Evolutionary conservation across 1,284 basidiomycete genomes (phyloP).

Genomic region (Boletus mariae): DNA sequence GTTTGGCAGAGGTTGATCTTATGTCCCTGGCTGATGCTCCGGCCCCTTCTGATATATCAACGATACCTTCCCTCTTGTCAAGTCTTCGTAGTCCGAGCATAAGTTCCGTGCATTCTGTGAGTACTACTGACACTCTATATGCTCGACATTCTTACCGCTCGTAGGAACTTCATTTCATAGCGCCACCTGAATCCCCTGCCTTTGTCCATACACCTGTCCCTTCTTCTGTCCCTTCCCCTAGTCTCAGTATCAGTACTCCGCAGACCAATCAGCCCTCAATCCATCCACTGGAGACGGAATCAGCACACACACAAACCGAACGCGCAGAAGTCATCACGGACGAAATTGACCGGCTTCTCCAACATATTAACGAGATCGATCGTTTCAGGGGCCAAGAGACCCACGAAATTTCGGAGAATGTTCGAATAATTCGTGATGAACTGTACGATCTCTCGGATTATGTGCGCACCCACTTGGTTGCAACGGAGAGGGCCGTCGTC

Average conservation of each 20-base stretch:
- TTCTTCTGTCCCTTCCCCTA: conserved; percentile 41
- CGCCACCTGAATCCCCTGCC: conserved; percentile 36
- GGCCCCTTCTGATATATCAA: conserved; percentile 35
- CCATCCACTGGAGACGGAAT: conserved; percentile 51
- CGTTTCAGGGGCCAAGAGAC: conserved; percentile 56
- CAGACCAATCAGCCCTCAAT: conserved; percentile 57
- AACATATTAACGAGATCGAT: conserved; percentile 62
- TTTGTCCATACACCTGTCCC: conserved; percentile 26
- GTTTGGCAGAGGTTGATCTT: conserved; percentile 32
- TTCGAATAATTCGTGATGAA: conserved; percentile 60
- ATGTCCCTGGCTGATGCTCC: conserved; percentile 28
- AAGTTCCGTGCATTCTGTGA: conserved; percentile 32
- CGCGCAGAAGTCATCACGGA: conserved; percentile 46
- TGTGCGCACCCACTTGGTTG: conserved; percentile 29
- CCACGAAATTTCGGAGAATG: conserved; percentile 55
- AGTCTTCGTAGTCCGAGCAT: conserved; percentile 24
- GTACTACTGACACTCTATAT: conserved; percentile 24
- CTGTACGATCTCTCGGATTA: conserved; percentile 53
- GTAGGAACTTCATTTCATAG: conserved; percentile 29
- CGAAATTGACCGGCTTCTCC: conserved; percentile 65
- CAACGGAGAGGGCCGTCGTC: conserved; percentile 18
- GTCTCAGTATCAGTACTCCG: conserved; percentile 62
- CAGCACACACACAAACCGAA: conserved; percentile 28
- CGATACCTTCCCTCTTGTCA: conserved; percentile 56
- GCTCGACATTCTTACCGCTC: conserved; percentile 1